Conservation (phyloP, 2,329 filamentous ascomycete genomes). For the Verticillium isaacii region DNA sequence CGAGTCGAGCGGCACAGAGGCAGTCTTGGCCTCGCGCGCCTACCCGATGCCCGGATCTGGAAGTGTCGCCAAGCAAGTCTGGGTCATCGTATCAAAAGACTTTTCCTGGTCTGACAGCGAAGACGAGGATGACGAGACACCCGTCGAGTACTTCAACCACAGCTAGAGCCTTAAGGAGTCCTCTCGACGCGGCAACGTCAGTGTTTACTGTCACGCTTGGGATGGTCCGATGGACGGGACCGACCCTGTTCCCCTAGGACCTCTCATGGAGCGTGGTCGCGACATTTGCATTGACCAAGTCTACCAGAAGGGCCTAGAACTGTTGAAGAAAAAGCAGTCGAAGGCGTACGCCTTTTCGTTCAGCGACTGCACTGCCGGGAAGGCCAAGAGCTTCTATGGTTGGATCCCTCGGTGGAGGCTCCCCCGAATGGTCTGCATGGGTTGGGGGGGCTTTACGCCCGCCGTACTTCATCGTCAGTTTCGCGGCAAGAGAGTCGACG, state of each 20-base stretch:
- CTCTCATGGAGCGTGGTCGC: background rate
- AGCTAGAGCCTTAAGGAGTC: background rate
- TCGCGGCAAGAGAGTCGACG: background rate
- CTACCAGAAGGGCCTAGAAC: background rate
- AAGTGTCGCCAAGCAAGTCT: background rate
- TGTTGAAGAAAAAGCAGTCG: background rate
- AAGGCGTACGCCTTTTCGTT: background rate
- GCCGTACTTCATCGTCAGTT: background rate
- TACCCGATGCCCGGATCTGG: background rate
- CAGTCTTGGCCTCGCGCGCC: background rate
- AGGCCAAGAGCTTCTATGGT: background rate
- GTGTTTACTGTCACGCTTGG: background rate
- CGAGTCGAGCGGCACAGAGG: background rate
- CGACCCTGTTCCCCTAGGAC: background rate
- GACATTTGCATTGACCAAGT: background rate
- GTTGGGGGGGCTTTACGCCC: background rate
- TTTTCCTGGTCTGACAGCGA: background rate
- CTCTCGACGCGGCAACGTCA: background rate
- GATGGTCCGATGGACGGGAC: background rate
- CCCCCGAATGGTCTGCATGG: background rate
- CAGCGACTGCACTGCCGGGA: background rate
- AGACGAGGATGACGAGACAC: background rate
- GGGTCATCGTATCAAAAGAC: background rate
- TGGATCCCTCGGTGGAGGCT: background rate
- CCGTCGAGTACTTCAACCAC: background rate